These are phyloP conservation scores for Dothiorella sarmentorum DNA, from an alignment of 2,329 filamentous ascomycete species.

Conservation along the genomic window DNA sequence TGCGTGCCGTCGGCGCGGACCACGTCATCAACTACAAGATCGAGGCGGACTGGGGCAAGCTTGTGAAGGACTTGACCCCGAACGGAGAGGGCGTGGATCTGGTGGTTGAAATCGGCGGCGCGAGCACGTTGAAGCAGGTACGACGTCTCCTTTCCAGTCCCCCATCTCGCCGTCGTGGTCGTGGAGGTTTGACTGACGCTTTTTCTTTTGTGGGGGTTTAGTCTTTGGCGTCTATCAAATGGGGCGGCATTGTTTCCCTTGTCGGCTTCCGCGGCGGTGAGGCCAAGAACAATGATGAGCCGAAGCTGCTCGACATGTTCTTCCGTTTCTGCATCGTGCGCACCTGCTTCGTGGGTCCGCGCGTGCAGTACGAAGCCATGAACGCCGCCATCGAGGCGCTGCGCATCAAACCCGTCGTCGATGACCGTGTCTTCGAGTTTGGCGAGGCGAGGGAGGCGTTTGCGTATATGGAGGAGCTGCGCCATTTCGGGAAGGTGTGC, in stretches of 20 bases:
- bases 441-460: conserved; percentile 52
- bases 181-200: conserved; percentile 43
- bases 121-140: conserved; percentile 49
- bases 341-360: conserved; percentile 56
- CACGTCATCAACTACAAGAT: conserved; percentile 57
- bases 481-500: conserved; percentile 45
- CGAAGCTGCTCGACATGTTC: conserved; percentile 52
- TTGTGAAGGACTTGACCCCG: conserved; percentile 48
- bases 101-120: conserved; percentile 63
- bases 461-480: conserved; percentile 48
- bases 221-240: conserved; percentile 50
- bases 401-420: conserved; percentile 57
- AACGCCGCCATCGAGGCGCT: conserved; percentile 56
- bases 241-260: conserved; percentile 54
- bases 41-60: conserved; percentile 53
- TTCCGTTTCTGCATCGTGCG: conserved; percentile 53
- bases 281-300: conserved; percentile 47
- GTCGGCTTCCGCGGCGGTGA: conserved; percentile 56
- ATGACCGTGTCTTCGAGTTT: conserved; percentile 55
- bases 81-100: conserved; percentile 57
- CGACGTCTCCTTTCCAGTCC: too few relatives aligned
- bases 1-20: conserved; percentile 53
- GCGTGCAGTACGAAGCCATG: conserved; percentile 58
- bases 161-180: too few relatives aligned
- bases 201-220: conserved; percentile 43